Percentiles rank a stretch among this genome's conserved stretches.
phyloP scores from a whole-genome alignment of 306 rosid species.

The Quercus agrifolia region DNA sequence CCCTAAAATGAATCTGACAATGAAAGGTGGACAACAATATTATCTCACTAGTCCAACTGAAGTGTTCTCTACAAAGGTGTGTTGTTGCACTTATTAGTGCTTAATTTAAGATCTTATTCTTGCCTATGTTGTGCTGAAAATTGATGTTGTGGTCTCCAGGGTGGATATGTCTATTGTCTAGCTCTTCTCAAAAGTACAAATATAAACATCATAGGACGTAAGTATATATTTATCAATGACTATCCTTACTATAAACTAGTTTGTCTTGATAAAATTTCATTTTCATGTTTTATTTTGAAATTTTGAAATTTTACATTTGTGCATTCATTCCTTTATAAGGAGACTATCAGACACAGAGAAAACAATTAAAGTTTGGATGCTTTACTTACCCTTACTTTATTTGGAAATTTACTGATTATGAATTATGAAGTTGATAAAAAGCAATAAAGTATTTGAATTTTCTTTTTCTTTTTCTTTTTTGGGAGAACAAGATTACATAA shows the following conservation, averaged over 20 bases:
- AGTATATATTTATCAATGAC: slow-evolving; percentile 23
- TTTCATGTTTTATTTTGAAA: not conserved
- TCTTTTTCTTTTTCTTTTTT: not conserved
- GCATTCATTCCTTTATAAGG: not conserved
- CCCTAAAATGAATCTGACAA: slow-evolving; percentile 55
- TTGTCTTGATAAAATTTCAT: not conserved
- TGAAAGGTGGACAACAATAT: slow-evolving; percentile 69
- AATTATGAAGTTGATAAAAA: not conserved
- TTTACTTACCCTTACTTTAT: not conserved
- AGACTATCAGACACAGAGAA: not conserved
- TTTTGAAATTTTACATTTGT: not conserved
- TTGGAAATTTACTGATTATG: not conserved
- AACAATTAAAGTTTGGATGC: not conserved
- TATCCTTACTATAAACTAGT: not conserved
- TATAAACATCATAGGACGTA: slow-evolving; percentile 85
- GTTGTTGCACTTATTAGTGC: not conserved
- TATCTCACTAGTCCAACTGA: slow-evolving; percentile 30
- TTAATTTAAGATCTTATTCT: not conserved
- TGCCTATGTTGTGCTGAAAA: not conserved
- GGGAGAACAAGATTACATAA: not conserved
- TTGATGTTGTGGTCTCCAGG: slow-evolving; percentile 42
- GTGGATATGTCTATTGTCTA: slow-evolving; percentile 39
- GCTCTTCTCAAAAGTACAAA: slow-evolving; percentile 52
- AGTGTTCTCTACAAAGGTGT: slow-evolving; percentile 10
- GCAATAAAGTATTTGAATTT: not conserved